Conservation (phyloP, 2,329 filamentous ascomycete genomes). For the Trichoderma sp. region DNA sequence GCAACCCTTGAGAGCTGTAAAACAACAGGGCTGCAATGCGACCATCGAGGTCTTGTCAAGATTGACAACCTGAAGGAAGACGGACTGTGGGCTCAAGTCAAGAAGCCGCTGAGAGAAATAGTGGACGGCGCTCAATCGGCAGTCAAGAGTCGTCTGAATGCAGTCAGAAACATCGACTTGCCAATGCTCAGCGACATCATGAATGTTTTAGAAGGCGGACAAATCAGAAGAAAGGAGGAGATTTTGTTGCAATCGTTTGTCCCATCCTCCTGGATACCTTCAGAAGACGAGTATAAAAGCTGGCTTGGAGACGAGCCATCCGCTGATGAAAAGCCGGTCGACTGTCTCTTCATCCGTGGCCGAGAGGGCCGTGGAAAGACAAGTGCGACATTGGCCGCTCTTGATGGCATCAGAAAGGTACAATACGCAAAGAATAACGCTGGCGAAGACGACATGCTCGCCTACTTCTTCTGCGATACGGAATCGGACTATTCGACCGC, state of each 20-base stretch:
- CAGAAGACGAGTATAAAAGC: constrained; percentile 26
- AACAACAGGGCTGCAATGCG: constrained; percentile 37
- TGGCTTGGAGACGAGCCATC: not conserved
- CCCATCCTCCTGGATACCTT: not conserved
- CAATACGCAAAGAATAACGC: constrained; percentile 29
- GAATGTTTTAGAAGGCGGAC: constrained; percentile 39
- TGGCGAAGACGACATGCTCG: constrained; percentile 35
- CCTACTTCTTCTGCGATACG: constrained; percentile 47
- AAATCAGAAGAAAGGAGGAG: constrained; percentile 40
- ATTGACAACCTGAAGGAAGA: constrained; percentile 45
- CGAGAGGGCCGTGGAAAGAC: constrained; percentile 47
- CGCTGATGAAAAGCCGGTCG: constrained; percentile 25
- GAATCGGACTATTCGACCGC: constrained; percentile 42
- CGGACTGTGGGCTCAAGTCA: constrained; percentile 35
- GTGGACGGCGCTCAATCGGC: constrained; percentile 41
- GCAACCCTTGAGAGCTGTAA: constrained; percentile 39
- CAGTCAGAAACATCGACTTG: constrained; percentile 41
- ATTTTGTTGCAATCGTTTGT: constrained; percentile 27
- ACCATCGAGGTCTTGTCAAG: constrained; percentile 46
- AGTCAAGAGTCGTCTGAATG: constrained; percentile 42
- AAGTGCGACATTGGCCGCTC: constrained; percentile 42
- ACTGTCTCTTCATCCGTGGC: constrained; percentile 45
- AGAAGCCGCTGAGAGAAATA: constrained; percentile 41
- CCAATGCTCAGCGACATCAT: constrained; percentile 37
- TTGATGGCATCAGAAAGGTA: constrained; percentile 40